Conservation (phyloP, 768 basidiomycete genomes). For the Chalciporus piperatus region DNA sequence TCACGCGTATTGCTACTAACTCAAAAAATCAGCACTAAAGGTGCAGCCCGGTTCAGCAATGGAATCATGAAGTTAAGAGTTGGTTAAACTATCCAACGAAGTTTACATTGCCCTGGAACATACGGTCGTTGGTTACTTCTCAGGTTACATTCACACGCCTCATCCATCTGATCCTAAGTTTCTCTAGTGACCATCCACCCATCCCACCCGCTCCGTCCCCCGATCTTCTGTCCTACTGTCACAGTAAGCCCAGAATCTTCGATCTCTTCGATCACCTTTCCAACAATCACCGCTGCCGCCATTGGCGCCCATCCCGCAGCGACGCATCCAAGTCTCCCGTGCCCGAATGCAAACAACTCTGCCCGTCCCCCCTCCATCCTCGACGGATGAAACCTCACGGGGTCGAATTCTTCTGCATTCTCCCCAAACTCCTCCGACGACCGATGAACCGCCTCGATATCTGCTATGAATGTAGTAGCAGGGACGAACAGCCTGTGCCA, state of each 20-base stretch:
- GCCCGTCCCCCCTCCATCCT: conserved; percentile 16
- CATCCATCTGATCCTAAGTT: neutral
- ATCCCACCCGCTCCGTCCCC: conserved; percentile 49
- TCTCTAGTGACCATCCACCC: conserved; percentile 35
- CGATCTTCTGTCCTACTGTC: conserved; percentile 23
- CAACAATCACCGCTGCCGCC: conserved; percentile 49
- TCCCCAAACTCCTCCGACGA: conserved; percentile 25
- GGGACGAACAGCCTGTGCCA: conserved; percentile 12
- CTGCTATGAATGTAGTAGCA: conserved; percentile 19
- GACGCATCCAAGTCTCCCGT: conserved; percentile 35
- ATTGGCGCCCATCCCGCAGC: conserved; percentile 56
- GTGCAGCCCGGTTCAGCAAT: too few species aligned
- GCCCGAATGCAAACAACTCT: conserved; percentile 45
- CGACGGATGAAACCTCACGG: conserved; percentile 38
- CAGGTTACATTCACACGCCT: too few species aligned
- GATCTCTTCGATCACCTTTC: conserved; percentile 37
- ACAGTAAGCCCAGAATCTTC: conserved; percentile 20
- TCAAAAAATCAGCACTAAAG: too few species aligned
- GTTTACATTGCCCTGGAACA: too few species aligned
- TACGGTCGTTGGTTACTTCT: too few species aligned
- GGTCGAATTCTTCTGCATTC: conserved; percentile 43
- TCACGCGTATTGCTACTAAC: too few species aligned
- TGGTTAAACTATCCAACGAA: neutral
- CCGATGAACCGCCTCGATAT: conserved; percentile 20
- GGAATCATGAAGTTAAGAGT: too few species aligned